Conservation (phyloP, 2,329 filamentous ascomycete species). For the Botrytis sinoallii region DNA sequence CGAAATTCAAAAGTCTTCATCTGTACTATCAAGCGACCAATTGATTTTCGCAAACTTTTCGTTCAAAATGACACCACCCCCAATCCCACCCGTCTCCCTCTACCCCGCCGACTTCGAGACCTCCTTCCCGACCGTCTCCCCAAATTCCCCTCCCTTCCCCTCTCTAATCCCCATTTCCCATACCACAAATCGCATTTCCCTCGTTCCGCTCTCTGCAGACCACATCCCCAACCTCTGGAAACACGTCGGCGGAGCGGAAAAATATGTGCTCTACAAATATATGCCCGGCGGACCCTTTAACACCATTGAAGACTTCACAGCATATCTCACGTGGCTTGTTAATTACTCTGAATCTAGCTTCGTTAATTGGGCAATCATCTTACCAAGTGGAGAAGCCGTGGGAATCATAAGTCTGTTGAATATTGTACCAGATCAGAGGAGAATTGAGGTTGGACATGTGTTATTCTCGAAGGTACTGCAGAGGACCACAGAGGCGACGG, state of each 20-base stretch:
- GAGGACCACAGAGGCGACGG: slow-evolving; percentile 54
- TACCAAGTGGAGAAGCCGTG: slow-evolving; percentile 32
- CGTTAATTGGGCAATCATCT: slow-evolving; percentile 6
- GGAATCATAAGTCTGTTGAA: slow-evolving; percentile 46
- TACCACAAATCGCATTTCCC: slow-evolving; percentile 23
- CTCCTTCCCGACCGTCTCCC: not conserved
- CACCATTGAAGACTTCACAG: slow-evolving; percentile 35
- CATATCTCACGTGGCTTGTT: slow-evolving; percentile 26
- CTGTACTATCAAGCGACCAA: not conserved
- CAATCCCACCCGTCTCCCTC: not conserved
- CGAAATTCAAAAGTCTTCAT: not conserved
- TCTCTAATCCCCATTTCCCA: slow-evolving; percentile 14
- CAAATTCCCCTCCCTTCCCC: slow-evolving; percentile 1
- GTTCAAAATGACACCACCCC: not conserved
- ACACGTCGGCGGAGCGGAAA: slow-evolving; percentile 25
- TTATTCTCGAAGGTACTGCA: slow-evolving; percentile 50
- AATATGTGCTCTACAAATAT: slow-evolving; percentile 43
- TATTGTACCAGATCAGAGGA: slow-evolving; percentile 47
- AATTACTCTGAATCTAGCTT: not conserved
- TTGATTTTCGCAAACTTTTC: not conserved
- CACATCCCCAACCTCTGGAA: slow-evolving; percentile 29
- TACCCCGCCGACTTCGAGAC: slow-evolving; percentile 13
- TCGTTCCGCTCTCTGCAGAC: slow-evolving; percentile 23
- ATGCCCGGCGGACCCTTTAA: slow-evolving; percentile 40
- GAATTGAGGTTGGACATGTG: slow-evolving; percentile 57